Base-by-base conservation (phyloP, 176 grass and related monocot genomes). In the Rhynchospora tenuis region DNA sequence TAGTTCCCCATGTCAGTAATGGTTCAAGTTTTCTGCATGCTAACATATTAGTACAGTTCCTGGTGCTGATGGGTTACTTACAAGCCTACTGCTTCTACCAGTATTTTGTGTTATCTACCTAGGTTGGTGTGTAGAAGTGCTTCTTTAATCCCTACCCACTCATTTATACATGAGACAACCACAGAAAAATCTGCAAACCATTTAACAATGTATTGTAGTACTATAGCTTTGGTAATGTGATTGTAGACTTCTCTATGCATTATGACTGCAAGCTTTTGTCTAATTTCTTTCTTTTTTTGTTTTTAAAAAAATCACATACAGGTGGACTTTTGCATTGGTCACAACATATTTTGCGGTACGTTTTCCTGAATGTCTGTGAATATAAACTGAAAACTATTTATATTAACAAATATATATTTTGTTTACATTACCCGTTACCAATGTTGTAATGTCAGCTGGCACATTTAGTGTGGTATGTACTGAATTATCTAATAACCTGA, bases 321-420 rank as follows among this genome's bases (percentile, higher is more conserved):
- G 87, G 83, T 89, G 87, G 87, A 89, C 87, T 17, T 89, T 89
- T 72, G 45, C 83, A 28, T 46, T 89, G 51, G 87, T 89, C 4
- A 81, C 59, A 64, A 11, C 65, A 22, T 89, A 89, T 75, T 89
- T 89, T 75, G 43, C 26, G 75, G 87, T 89, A 72, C 16, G 87
- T 64, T 51, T 38, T 29, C 26, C 42, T 31, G 33, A 66, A 44
- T 69, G 23, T 58, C 48, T 45, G 55, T 58, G 33, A 9, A 61
- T 20, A 5, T 51, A 61, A 61, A 76, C 13, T 31, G 48, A 76
- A 55, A 55, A 54, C 23, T 55, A 4, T 7, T 23, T 7, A 38
- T 38, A 38, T 38, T 38, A 38, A 38, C 33, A 38, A 4, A 38
- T 38, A 4, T 38, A 38, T 38, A 38, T 38, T 1, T 75, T 54